Percentiles rank a stretch among this genome's conserved stretches.
These are phyloP conservation scores for Diaporthe longicolla DNA, from an alignment of 2,329 filamentous ascomycete genomes.

Conservation along the genomic window DNA sequence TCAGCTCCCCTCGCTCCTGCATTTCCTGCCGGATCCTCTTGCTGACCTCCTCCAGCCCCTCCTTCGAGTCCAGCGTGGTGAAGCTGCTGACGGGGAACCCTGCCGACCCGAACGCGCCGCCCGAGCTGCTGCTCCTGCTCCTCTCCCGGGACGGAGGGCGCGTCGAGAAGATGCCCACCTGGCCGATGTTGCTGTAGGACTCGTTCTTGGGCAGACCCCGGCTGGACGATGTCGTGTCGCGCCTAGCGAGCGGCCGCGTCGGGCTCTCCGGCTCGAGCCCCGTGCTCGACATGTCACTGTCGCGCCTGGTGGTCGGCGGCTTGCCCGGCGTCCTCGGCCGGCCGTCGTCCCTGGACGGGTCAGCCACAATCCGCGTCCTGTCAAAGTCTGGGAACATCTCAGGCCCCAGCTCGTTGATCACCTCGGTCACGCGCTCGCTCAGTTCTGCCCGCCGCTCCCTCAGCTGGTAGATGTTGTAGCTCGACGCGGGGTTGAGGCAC, in stretches of 20 bases:
- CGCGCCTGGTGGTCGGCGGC: slow-evolving; percentile 53
- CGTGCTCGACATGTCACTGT: slow-evolving; percentile 64
- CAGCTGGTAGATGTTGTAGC: slow-evolving; percentile 86
- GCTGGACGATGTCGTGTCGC: slow-evolving; percentile 68
- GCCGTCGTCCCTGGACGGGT: slow-evolving; percentile 60
- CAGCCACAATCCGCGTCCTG: slow-evolving; percentile 76
- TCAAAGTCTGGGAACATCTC: slow-evolving; percentile 99
- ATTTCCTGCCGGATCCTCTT: slow-evolving; percentile 89
- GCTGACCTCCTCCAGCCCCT: slow-evolving; percentile 85
- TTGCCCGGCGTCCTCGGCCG: slow-evolving; percentile 47
- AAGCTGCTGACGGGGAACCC: slow-evolving; percentile 79
- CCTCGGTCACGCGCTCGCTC: slow-evolving; percentile 85
- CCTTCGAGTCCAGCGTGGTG: slow-evolving; percentile 75
- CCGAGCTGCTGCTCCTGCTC: slow-evolving; percentile 78
- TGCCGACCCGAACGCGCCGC: slow-evolving; percentile 71
- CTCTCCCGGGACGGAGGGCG: slow-evolving; percentile 85
- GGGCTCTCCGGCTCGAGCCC: slow-evolving; percentile 53
- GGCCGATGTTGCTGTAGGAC: slow-evolving; percentile 90
- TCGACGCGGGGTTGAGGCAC: slow-evolving; percentile 86
- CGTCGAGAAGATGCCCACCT: slow-evolving; percentile 91
- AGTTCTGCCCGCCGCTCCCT: slow-evolving; percentile 80
- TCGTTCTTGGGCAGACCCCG: slow-evolving; percentile 83
- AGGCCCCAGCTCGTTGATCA: slow-evolving; percentile 95
- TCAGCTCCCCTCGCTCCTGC: slow-evolving; percentile 77
- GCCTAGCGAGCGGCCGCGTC: slow-evolving; percentile 55